A percentile compares a stretch with the other conserved stretches of the same genome.
phyloP scores from a whole-genome alignment of 2,329 filamentous ascomycete genomes.

The Neonectria magnoliae region DNA sequence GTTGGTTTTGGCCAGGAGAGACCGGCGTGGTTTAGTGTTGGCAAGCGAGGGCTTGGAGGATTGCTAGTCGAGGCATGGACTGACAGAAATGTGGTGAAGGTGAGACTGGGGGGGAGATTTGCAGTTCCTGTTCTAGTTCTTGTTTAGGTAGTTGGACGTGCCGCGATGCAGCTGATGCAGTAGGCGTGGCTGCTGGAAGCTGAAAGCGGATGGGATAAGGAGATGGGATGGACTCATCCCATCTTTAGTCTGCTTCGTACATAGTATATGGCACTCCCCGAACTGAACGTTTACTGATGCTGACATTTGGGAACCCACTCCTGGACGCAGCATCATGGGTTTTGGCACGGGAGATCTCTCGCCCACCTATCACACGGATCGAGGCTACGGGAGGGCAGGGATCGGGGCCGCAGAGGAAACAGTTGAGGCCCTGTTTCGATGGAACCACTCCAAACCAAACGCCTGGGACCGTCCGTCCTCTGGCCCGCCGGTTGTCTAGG shows the following conservation, averaged over 20 bases:
- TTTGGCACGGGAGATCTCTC: constrained; percentile 42
- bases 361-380: constrained; percentile 40
- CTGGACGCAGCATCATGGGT: constrained; percentile 1
- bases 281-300: not conserved
- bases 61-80: not conserved
- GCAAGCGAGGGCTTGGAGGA: not conserved
- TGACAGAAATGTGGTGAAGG: not conserved
- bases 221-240: not conserved
- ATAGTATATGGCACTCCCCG: not conserved
- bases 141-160: not conserved
- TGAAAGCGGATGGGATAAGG: not conserved
- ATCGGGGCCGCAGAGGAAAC: constrained; percentile 15
- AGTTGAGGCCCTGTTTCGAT: constrained; percentile 41
- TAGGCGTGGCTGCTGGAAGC: not conserved
- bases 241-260: not conserved
- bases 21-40: not conserved
- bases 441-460: constrained; percentile 47
- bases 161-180: not conserved
- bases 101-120: not conserved
- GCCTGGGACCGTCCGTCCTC: constrained; percentile 26
- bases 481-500: not conserved
- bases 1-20: not conserved
- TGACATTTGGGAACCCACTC: not conserved
- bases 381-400: constrained; percentile 17
- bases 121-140: not conserved